Evolutionary conservation across 768 basidiomycete genomes (phyloP), one percentile per base, ranked within the genome.

Genomic region (Auricularia cornea): DNA sequence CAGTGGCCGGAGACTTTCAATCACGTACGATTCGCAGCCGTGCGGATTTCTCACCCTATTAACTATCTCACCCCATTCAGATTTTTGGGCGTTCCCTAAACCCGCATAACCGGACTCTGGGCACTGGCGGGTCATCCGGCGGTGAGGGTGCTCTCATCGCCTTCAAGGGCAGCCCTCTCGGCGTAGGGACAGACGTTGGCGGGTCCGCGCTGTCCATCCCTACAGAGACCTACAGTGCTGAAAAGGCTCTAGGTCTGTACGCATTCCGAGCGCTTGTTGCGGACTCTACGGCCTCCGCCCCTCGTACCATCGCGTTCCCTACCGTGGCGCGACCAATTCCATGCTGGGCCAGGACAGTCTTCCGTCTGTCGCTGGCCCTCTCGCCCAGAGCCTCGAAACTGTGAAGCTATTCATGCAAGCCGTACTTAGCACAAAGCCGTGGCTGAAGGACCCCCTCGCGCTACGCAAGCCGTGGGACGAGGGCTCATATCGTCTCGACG

Each of bases 1-100:
- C 67, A 90, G 90, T 90, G 86, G 82, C 78, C 80, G 1, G 92
- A 96, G 72, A 87, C 89, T 0, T 84, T 79, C 76, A 94, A 94
- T 69, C 74, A 85, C 64, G 77, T 93, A 28, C 16, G 54, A 4
- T n/a, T n/a, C n/a, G n/a, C n/a, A n/a, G n/a, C n/a, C n/a, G n/a
- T n/a, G n/a, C n/a, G n/a, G n/a, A n/a, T n/a, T n/a, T n/a, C n/a
- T n/a, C n/a, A n/a, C n/a, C n/a, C n/a, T n/a, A n/a, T n/a, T n/a
- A n/a, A 48, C 44, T 20, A 5, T 20, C 1, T 20, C 20, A 14
- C 16, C 35, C 20, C 44, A 23, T 23, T 4, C 20, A 57, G 54
- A 29, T 57, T 32, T 94, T 89, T 67, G 92, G 92, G 2, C 79
- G 89, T 60, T 94, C 93, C 0, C 69, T 76, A 20, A 92, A 94